A percentile compares a stretch with the other conserved stretches of the same genome.
Conservation (phyloP, 257 asterid species). For the Solanum clarkiae region DNA sequence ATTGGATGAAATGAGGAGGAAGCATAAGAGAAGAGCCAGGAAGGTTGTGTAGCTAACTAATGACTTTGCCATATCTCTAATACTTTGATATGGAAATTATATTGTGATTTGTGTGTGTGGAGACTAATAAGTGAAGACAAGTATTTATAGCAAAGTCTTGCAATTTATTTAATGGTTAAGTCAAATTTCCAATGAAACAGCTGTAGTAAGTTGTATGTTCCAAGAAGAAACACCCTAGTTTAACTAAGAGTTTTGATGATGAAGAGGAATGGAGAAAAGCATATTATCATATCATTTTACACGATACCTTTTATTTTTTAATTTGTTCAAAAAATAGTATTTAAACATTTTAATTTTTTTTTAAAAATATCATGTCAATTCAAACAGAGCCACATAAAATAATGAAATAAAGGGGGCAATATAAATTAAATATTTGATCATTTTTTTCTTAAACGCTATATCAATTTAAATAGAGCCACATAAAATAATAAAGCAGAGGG, state of each 20-base stretch:
- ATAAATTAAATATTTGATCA: too few relatives aligned
- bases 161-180: background rate
- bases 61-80: background rate
- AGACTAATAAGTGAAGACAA: background rate
- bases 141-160: background rate
- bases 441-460: too few relatives aligned
- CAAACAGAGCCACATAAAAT: too few relatives aligned
- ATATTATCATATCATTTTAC: too few relatives aligned
- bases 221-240: background rate
- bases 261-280: background rate
- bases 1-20: background rate
- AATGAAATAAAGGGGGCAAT: too few relatives aligned
- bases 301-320: too few relatives aligned
- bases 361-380: too few relatives aligned
- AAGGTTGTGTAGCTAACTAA: background rate
- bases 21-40: background rate
- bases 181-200: background rate
- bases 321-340: too few relatives aligned
- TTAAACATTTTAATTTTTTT: too few relatives aligned
- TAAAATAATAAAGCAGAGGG: too few relatives aligned
- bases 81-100: background rate
- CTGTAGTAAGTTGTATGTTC: background rate
- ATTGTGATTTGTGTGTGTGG: background rate
- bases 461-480: too few relatives aligned
- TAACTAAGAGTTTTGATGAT: background rate